Evolutionary conservation across 2,329 filamentous ascomycete species (phyloP).

Genomic region (Arthrobotrys entomopaga): DNA sequence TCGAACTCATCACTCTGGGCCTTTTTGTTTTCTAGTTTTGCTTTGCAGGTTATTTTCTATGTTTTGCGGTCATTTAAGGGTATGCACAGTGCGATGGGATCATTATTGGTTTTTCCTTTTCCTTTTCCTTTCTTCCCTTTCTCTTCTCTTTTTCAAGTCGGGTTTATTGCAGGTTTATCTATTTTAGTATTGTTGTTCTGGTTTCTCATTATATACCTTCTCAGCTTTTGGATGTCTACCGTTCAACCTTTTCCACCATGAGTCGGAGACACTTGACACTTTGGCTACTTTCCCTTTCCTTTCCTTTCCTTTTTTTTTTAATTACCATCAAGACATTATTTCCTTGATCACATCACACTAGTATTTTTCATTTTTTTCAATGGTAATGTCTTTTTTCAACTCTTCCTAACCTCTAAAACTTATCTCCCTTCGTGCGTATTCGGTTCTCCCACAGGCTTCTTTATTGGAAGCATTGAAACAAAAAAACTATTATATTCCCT

Average conservation of each 20-base stretch:
- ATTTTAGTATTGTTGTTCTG: constrained; percentile 15
- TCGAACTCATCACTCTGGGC: constrained; percentile 37
- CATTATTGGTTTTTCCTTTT: constrained; percentile 39
- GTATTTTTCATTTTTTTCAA: constrained; percentile 12
- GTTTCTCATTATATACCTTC: constrained; percentile 36
- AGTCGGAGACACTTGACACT: not conserved
- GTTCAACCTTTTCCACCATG: constrained; percentile 7
- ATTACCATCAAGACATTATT: constrained; percentile 32
- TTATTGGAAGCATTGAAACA: constrained; percentile 38
- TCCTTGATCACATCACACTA: not conserved
- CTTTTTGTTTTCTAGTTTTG: constrained; percentile 19
- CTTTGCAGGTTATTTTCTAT: constrained; percentile 15
- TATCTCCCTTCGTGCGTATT: constrained; percentile 40
- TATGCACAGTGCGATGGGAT: constrained; percentile 54
- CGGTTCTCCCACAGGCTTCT: constrained; percentile 48
- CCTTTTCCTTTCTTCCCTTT: too few relatives aligned
- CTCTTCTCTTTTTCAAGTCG: constrained; percentile 28
- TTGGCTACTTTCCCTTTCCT: not conserved
- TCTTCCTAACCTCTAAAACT: not conserved
- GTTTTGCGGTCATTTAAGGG: constrained; percentile 43
- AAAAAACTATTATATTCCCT: constrained; percentile 12
- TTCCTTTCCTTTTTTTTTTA: too few relatives aligned
- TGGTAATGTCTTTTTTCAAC: constrained; percentile 39
- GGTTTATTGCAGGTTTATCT: constrained; percentile 43
- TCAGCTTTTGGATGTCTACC: constrained; percentile 25